Evolutionary conservation across 2,329 filamentous ascomycete genomes (phyloP).

Genomic region (Zopfia rhizophila): DNA sequence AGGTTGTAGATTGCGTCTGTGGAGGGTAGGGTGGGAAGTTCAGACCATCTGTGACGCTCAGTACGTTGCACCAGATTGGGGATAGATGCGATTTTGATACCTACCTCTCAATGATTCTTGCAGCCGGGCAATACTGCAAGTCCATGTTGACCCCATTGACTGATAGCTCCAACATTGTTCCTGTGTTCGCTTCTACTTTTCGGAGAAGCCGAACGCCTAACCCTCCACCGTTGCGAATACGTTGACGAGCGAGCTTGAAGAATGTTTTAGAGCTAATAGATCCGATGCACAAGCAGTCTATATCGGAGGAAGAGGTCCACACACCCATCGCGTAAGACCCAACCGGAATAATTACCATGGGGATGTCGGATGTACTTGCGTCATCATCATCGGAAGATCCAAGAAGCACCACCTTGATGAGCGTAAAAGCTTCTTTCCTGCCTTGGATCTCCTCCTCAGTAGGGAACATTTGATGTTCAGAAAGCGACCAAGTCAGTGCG

Average conservation of each 20-base stretch:
- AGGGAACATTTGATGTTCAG: conserved; percentile 55
- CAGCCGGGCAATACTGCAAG: conserved; percentile 73
- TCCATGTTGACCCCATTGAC: conserved; percentile 69
- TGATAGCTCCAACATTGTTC: conserved; percentile 72
- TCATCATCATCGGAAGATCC: conserved; percentile 35
- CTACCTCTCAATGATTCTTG: conserved; percentile 63
- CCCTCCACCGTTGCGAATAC: conserved; percentile 60
- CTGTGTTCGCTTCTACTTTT: conserved; percentile 67
- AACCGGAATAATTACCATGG: conserved; percentile 68
- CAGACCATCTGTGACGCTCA: conserved; percentile 45
- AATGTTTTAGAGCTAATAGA: conserved; percentile 70
- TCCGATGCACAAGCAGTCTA: conserved; percentile 74
- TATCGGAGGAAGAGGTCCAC: conserved; percentile 69
- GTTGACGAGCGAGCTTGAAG: conserved; percentile 67
- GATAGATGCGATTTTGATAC: conserved; percentile 4
- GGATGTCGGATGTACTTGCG: conserved; percentile 28
- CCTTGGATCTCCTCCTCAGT: conserved; percentile 54
- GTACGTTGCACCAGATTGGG: too few relatives aligned
- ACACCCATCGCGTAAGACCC: conserved; percentile 73
- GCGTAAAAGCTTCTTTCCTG: conserved; percentile 58
- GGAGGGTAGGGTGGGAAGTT: conserved; percentile 55
- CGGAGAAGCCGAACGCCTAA: conserved; percentile 64
- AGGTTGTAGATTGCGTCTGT: conserved; percentile 67
- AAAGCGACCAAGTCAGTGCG: conserved; percentile 26
- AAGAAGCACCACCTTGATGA: conserved; percentile 59